Conservation (phyloP, 176 grass and related monocot species). For the Paspalum notatum region DNA sequence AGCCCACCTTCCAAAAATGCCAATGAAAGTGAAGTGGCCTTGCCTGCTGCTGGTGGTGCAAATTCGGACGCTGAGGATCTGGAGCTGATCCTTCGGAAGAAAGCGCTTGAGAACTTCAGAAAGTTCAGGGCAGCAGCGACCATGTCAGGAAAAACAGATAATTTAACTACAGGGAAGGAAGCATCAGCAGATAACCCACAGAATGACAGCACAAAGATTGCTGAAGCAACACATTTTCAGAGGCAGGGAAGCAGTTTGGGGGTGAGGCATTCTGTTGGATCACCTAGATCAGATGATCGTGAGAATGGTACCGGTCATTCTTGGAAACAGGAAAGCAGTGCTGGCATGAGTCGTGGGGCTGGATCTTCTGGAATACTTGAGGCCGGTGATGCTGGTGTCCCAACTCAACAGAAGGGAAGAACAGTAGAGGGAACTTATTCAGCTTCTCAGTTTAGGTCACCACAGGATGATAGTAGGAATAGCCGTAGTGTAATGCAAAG, state of each 20-base stretch:
- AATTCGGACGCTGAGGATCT: slow-evolving; percentile 54
- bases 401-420: slow-evolving; percentile 25
- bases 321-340: slow-evolving; percentile 31
- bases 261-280: slow-evolving; percentile 16
- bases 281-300: slow-evolving; percentile 35
- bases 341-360: slow-evolving; percentile 3
- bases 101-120: slow-evolving; percentile 86
- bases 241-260: slow-evolving; percentile 42
- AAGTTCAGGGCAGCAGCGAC: slow-evolving; percentile 55
- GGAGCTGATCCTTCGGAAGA: slow-evolving; percentile 84
- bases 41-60: slow-evolving; percentile 29
- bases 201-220: slow-evolving; percentile 14
- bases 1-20: slow-evolving; percentile 32
- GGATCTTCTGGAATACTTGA: slow-evolving; percentile 30
- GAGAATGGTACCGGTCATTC: neutral
- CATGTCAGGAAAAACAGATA: slow-evolving; percentile 37
- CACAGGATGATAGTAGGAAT: slow-evolving; percentile 39
- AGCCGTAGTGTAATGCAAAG: slow-evolving; percentile 49
- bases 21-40: slow-evolving; percentile 21
- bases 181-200: slow-evolving; percentile 9
- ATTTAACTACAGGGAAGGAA: slow-evolving; percentile 36
- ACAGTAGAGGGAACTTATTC: neutral
- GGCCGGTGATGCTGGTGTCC: neutral
- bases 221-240: slow-evolving; percentile 38
- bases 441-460: slow-evolving; percentile 17